Base-by-base conservation (phyloP, 805 yeast species). In the Metschnikowia colocasiae region DNA sequence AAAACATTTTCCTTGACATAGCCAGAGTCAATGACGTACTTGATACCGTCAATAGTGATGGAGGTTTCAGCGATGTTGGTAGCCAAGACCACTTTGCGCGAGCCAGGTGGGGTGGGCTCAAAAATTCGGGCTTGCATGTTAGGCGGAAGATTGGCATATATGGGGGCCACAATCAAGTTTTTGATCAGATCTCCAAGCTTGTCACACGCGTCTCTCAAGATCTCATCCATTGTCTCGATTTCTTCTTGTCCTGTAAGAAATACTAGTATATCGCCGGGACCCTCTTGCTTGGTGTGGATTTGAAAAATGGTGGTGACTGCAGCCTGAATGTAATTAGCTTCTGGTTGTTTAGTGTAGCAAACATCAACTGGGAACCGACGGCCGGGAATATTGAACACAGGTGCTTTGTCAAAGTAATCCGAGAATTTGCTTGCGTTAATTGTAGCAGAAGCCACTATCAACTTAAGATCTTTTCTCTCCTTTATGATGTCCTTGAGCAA, bases 161-260 rank as follows among this genome's bases (percentile, higher is more conserved):
- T 90, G 0, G 97, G 95, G 41, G 95, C 80, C 0, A 92, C 73
- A 2, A 87, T 64, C 63, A 94, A 67, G 20, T 81, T 85, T 23
- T 73, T 78, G 54, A 82, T 76, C 46, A 74, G 75, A 2, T 75
- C 62, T 0, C 91, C 91, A 19, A 91, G 60, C 54, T 80, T 83
- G 6, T 65, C 66, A 37, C 80, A 69, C 0, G 92, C 83, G n/a
- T 85, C 91, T 5, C 74, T 64, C 18, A 91, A 62, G 41, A 79
- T 80, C 45, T 86, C 92, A 39, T 83, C 88, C 77, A 84, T 76
- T 2, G 80, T 73, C 57, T 94, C 98, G 49, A 94, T 94, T 59
- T 92, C 99, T 47, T 92, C 98, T 63, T 94, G 98, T 32, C 99
- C 99, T 0, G 98, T 94, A 42, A 92, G 66, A 63, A 92, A 92